Base-by-base conservation (phyloP, 1,284 basidiomycete species). In the Xerocomus nothofagi region DNA sequence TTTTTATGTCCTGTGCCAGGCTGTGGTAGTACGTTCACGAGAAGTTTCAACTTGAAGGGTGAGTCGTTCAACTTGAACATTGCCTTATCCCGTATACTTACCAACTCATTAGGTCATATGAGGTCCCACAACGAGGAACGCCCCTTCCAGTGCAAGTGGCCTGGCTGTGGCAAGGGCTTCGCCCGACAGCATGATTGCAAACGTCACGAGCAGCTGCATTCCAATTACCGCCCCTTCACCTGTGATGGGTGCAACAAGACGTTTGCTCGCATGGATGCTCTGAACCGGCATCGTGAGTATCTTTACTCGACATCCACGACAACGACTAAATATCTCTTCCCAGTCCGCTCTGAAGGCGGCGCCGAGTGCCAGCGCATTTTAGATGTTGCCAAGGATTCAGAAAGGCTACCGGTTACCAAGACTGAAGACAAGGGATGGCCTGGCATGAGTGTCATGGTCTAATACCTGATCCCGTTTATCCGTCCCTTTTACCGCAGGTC, bases 101-200 rank as follows among this genome's bases (percentile, higher is more conserved):
- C 47, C 29, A 43, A 40, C 37, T 44, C 55, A 55, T 38, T 57
- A 84, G 86, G 84, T 20, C 90, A 92, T 61, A 76, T 91, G 59
- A 84, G 87, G 31, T 88, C 85, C n/a, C 89, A 92, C 58, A 87
- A 85, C 43, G 86, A 89, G 63, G 88, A 91, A 68, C 83, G 88
- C 55, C 88, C 88, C 23, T 92, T 87, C 74, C 79, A 82, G 61
- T 92, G 89, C 72, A 85, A 87, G 62, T 91, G 88, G 86, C 88
- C 89, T 0, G 88, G 87, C 17, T 92, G 89, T 60, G 84, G 81
- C 42, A 91, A 90, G 70, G 85, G 86, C 31, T 92, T 92, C 55
- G 87, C 88, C n/a, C 69, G 88, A 49, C 87, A 90, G 66, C 88
- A 91, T 59, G 89, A 91, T 63, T 91, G 87, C 70, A 91, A 89